Base-by-base conservation (phyloP, 768 basidiomycete species). In the Panellus pusillus region DNA sequence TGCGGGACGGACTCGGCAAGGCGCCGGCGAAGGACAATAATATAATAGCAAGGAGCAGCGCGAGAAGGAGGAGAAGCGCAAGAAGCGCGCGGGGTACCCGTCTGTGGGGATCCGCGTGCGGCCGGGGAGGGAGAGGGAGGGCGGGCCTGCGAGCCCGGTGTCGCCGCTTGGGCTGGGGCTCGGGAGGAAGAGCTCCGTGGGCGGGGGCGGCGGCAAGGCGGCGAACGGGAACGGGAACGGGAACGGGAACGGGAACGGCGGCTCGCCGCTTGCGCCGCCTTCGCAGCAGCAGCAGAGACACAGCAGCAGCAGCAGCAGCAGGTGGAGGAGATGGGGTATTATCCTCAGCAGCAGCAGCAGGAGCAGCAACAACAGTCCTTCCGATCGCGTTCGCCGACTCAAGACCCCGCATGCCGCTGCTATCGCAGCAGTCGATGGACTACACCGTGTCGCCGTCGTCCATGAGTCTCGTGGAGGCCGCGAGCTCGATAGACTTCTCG, bases 31-130 rank as follows among this genome's bases (percentile, higher is more conserved):
- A 24, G 6, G 24, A 24, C 6, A 9, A 54, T 50, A 35, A n/a
- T n/a, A n/a, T n/a, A n/a, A n/a, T n/a, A n/a, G n/a, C n/a, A n/a
- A n/a, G n/a, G n/a, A 35, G 54, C 64, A 70, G 64, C 59, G 48
- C 46, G 67, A 64, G 40, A 64, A 63, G 45, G 76, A 74, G 55
- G 74, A 73, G 46, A 55, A 66, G 47, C 79, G 66, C 48, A 79
- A 78, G 70, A 79, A 75, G 58, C 18, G 36, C 2, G 62, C 63
- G 44, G 58, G 60, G 12, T 75, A 78, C 42, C 79, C 80, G 14
- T 53, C 73, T 19, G 65, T 77, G 9, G 79, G 80, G 35, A 70
- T 80, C 40, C 80, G 81, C 14, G 67, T 77, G 9, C 73, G 80
- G 13, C 64, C 72, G 27, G 71, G 69, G 40, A 74, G 74, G n/a